phyloP scores from a whole-genome alignment of 2,329 filamentous ascomycete genomes.

The Fusarium sp. region DNA sequence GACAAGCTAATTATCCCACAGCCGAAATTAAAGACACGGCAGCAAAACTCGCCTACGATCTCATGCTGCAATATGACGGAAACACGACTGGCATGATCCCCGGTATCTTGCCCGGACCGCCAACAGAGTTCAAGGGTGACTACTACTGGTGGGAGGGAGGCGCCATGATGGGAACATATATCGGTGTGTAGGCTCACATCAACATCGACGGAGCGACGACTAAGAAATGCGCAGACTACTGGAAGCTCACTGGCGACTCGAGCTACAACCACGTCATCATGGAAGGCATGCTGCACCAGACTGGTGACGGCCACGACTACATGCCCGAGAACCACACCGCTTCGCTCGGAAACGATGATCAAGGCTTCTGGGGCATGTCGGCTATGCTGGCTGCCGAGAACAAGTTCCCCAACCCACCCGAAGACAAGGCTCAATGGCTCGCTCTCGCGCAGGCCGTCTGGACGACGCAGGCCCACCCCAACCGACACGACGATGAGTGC shows the following conservation, averaged over 20 bases:
- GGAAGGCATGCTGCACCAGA: conserved; percentile 68
- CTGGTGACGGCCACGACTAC: conserved; percentile 67
- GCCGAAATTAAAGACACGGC: conserved; percentile 61
- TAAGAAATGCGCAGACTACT: conserved; percentile 62
- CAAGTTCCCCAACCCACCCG: conserved; percentile 69
- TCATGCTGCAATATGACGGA: conserved; percentile 64
- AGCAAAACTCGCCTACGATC: conserved; percentile 61
- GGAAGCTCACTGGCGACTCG: conserved; percentile 73
- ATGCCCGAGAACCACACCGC: conserved; percentile 70
- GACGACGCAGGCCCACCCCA: conserved; percentile 67
- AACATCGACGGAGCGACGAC: rapidly evolving
- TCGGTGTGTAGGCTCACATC: conserved; percentile 52
- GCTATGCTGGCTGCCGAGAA: conserved; percentile 76
- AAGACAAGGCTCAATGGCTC: conserved; percentile 68
- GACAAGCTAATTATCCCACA: conserved; percentile 27
- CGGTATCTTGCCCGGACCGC: conserved; percentile 68
- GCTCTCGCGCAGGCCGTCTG: conserved; percentile 77
- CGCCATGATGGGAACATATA: conserved; percentile 74
- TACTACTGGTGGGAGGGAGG: conserved; percentile 84
- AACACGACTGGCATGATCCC: conserved; percentile 64
- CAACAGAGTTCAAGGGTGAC: conserved; percentile 57
- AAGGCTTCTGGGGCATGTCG: conserved; percentile 77
- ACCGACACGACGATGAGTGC: conserved; percentile 75
- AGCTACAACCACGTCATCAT: conserved; percentile 71
- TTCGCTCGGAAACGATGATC: conserved; percentile 76